Evolutionary conservation across 2,329 filamentous ascomycete genomes (phyloP).

Genomic region (Hypocrella siamensis): DNA sequence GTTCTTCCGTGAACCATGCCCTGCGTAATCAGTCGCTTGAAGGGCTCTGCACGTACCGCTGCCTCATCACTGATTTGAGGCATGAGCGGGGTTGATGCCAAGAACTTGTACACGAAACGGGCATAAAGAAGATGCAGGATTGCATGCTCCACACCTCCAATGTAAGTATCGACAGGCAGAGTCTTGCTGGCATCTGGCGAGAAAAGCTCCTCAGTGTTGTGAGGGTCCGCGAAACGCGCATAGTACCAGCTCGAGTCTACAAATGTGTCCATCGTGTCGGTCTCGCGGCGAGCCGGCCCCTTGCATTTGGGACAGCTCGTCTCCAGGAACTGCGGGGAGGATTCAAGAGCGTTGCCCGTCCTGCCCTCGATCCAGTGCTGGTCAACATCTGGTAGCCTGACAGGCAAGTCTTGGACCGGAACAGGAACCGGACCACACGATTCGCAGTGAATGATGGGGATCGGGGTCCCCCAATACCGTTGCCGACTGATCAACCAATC

Average conservation of each 20-base stretch:
- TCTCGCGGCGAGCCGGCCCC: slow-evolving; percentile 60
- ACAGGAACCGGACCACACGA: slow-evolving; percentile 69
- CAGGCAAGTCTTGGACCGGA: slow-evolving; percentile 59
- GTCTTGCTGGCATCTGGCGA: slow-evolving; percentile 39
- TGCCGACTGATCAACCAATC: slow-evolving; percentile 92
- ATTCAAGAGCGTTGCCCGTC: slow-evolving; percentile 62
- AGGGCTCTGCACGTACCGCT: slow-evolving; percentile 48
- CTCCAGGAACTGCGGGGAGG: slow-evolving; percentile 57
- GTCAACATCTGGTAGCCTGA: slow-evolving; percentile 54
- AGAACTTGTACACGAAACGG: slow-evolving; percentile 79
- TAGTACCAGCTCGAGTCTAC: slow-evolving; percentile 95
- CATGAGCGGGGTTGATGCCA: slow-evolving; percentile 40
- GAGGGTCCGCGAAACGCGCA: slow-evolving; percentile 59
- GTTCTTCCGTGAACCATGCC: slow-evolving; percentile 91
- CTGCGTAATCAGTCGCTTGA: slow-evolving; percentile 69
- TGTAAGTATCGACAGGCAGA: slow-evolving; percentile 74
- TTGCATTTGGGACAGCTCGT: slow-evolving; percentile 61
- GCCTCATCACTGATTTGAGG: slow-evolving; percentile 20
- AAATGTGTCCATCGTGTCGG: slow-evolving; percentile 93
- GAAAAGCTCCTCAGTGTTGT: slow-evolving; percentile 47
- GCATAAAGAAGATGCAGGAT: slow-evolving; percentile 82
- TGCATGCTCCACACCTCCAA: slow-evolving; percentile 81
- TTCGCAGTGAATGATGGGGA: slow-evolving; percentile 71
- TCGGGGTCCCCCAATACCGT: slow-evolving; percentile 81
- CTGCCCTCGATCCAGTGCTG: slow-evolving; percentile 53